phyloP scores from a whole-genome alignment of 163 green algal genomes.

The Chlorella variabilis region DNA sequence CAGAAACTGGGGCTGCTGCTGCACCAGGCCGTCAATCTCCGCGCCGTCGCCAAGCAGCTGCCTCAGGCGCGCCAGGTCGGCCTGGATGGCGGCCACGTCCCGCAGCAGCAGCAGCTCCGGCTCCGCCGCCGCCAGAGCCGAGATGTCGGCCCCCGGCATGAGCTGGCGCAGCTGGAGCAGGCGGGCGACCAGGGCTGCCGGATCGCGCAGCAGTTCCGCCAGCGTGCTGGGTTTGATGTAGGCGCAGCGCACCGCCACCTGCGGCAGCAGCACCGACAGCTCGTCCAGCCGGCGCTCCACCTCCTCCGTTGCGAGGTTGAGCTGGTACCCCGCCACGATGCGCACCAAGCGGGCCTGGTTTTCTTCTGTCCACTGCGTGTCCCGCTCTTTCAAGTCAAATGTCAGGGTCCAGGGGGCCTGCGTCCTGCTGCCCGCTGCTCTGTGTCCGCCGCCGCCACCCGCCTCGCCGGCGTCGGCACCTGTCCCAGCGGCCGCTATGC shows the following conservation, averaged over 20 bases:
- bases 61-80: neutral
- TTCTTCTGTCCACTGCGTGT: constrained; percentile 48
- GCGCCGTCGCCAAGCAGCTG: constrained; percentile 17
- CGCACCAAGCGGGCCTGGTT: constrained; percentile 51
- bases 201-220: constrained; percentile 47
- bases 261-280: constrained; percentile 25
- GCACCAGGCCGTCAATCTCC: constrained; percentile 3
- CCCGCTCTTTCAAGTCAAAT: constrained; percentile 48
- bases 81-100: neutral
- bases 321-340: constrained; percentile 39
- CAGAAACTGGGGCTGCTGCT: constrained; percentile 42
- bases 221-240: constrained; percentile 49
- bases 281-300: constrained; percentile 31
- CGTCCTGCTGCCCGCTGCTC: neutral
- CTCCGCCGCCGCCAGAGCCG: constrained; percentile 24
- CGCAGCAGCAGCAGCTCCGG: constrained; percentile 47
- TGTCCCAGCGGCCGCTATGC: neutral
- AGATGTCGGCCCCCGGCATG: constrained; percentile 45
- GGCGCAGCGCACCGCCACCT: constrained; percentile 28
- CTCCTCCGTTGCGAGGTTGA: constrained; percentile 28
- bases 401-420: constrained; percentile 42
- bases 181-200: constrained; percentile 25
- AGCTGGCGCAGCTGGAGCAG: constrained; percentile 36
- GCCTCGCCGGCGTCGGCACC: neutral
- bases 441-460: neutral